phyloP scores from a whole-genome alignment of 1,284 basidiomycete species.

The Testicularia cyperi region DNA sequence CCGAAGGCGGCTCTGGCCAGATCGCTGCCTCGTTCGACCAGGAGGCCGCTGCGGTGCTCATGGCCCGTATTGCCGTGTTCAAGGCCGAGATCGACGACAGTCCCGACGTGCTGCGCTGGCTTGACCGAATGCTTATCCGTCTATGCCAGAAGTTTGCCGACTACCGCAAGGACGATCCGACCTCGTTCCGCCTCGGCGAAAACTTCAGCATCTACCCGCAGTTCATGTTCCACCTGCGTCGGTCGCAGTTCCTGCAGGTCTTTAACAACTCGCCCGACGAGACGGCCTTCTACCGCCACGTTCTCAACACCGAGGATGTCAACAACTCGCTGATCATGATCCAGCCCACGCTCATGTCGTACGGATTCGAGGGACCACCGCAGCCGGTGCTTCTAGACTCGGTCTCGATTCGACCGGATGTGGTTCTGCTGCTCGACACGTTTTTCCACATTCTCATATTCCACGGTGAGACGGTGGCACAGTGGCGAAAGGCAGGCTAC shows the following conservation, averaged over 20 bases:
- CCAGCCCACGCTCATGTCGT: slow-evolving; percentile 98
- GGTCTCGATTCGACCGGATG: slow-evolving; percentile 94
- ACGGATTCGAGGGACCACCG: slow-evolving; percentile 84
- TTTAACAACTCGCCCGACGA: slow-evolving; percentile 99
- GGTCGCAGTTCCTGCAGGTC: slow-evolving; percentile 98
- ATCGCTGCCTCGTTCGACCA: slow-evolving; percentile 96
- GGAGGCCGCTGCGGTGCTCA: slow-evolving; percentile 94
- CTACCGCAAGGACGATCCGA: slow-evolving; percentile 96
- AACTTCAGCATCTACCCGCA: slow-evolving; percentile 99
- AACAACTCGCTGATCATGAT: slow-evolving; percentile 99
- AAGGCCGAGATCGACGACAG: slow-evolving; percentile 99
- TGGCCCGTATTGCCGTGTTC: slow-evolving; percentile 98
- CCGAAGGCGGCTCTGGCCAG: slow-evolving; percentile 89
- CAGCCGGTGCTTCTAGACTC: slow-evolving; percentile 95
- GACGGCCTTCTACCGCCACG: slow-evolving; percentile 97
- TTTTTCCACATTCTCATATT: slow-evolving; percentile 99
- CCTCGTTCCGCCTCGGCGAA: slow-evolving; percentile 86
- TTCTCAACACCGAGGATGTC: slow-evolving; percentile 95
- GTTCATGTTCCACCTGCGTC: slow-evolving; percentile 98
- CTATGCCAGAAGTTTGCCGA: slow-evolving; percentile 99
- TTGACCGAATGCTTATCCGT: slow-evolving; percentile 97
- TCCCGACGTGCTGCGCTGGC: slow-evolving; percentile 93
- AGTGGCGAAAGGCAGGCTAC: slow-evolving; percentile 99
- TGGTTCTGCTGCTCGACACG: slow-evolving; percentile 95
- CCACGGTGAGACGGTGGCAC: slow-evolving; percentile 94